Percentiles rank a stretch among this genome's conserved stretches.
phyloP scores from a whole-genome alignment of 441 rosid species.

The Adansonia gregorii region DNA sequence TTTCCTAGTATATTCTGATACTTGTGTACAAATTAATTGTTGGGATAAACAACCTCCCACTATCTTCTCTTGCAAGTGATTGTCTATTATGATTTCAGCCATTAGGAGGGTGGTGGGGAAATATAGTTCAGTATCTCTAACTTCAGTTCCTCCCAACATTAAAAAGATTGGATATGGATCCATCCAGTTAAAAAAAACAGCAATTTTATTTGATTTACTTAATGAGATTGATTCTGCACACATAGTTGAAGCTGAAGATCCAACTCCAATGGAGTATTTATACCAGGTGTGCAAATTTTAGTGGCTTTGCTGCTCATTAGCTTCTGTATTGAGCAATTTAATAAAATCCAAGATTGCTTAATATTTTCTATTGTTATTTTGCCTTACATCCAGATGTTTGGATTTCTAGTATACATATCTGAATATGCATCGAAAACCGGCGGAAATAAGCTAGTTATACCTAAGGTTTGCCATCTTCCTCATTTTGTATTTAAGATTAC shows the following conservation, averaged over 20 bases:
- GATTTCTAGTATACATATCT: slow-evolving; percentile 74
- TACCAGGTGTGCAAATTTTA: slow-evolving; percentile 62
- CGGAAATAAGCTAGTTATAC: slow-evolving; percentile 60
- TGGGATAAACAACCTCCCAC: slow-evolving; percentile 16
- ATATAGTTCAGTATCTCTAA: slow-evolving; percentile 50
- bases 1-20: slow-evolving; percentile 9
- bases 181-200: slow-evolving; percentile 61
- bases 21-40: slow-evolving; percentile 11
- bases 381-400: slow-evolving; percentile 69
- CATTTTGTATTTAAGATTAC: slow-evolving; percentile 16
- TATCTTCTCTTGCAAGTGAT: slow-evolving; percentile 26
- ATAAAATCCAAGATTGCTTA: slow-evolving; percentile 20
- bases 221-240: slow-evolving; percentile 46
- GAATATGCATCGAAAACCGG: slow-evolving; percentile 49
- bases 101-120: slow-evolving; percentile 62
- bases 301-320: slow-evolving; percentile 14
- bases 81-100: slow-evolving; percentile 51
- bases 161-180: slow-evolving; percentile 63
- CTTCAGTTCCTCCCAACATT: slow-evolving; percentile 51
- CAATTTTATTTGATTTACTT: slow-evolving; percentile 59
- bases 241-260: slow-evolving; percentile 54
- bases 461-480: slow-evolving; percentile 53
- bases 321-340: slow-evolving; percentile 12
- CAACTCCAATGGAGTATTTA: slow-evolving; percentile 78
- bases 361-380: slow-evolving; percentile 26